These are phyloP conservation scores for Aspergillus niger DNA, from an alignment of 2,329 filamentous ascomycete genomes.

Conservation along the genomic window DNA sequence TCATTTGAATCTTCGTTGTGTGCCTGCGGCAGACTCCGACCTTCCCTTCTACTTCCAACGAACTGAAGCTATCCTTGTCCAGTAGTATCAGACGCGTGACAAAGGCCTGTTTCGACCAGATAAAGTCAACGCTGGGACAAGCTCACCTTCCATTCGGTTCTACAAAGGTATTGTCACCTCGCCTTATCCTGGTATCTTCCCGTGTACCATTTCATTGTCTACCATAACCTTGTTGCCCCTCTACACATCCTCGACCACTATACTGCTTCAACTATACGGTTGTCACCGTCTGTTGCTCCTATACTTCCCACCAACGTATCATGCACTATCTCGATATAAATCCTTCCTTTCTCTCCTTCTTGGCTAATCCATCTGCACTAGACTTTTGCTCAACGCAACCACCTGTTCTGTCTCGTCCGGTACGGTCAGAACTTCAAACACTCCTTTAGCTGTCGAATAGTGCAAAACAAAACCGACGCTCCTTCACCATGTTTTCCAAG, in stretches of 20 bases:
- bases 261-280: neutral
- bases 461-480: constrained; percentile 14
- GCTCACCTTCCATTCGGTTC: constrained; percentile 7
- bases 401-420: constrained; percentile 36
- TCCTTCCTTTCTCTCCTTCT: neutral
- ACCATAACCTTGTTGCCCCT: neutral
- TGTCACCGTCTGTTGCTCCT: neutral
- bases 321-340: neutral
- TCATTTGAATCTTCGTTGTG: constrained; percentile 19
- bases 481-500: constrained; percentile 35
- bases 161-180: constrained; percentile 13
- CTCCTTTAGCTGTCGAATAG: constrained; percentile 24
- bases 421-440: constrained; percentile 32
- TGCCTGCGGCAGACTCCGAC: constrained; percentile 39
- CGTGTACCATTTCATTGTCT: neutral
- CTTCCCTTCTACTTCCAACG: constrained; percentile 22
- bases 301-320: neutral
- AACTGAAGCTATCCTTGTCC: too few species aligned
- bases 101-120: constrained; percentile 1
- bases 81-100: neutral
- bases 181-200: neutral
- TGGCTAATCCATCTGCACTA: constrained; percentile 6
- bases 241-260: too few species aligned
- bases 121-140: constrained; percentile 17
- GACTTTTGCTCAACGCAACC: constrained; percentile 5